A percentile compares a stretch with the other conserved stretches of the same genome.
These are phyloP conservation scores for Saccharomyces hybrid DNA, from an alignment of 1,139 yeast genomes.

Conservation along the genomic window DNA sequence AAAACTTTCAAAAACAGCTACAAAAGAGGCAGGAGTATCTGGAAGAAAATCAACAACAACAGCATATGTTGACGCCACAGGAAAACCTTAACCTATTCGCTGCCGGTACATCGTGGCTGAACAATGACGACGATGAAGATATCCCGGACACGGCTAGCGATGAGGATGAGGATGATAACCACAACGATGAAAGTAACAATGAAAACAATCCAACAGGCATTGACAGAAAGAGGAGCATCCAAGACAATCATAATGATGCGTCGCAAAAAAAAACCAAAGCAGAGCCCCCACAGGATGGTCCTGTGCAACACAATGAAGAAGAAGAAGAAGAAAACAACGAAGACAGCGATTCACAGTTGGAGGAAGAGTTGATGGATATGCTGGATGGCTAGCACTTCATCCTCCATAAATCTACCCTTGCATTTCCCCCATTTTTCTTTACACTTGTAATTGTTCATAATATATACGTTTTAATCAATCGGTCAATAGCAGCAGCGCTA, in stretches of 20 bases:
- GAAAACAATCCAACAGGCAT: conserved; percentile 11
- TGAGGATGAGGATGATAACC: conserved; percentile 23
- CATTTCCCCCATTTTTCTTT: not conserved
- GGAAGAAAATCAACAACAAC: conserved; percentile 21
- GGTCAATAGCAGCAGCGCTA: not conserved
- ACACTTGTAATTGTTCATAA: not conserved
- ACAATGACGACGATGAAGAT: conserved; percentile 31
- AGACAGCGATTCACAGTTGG: conserved; percentile 33
- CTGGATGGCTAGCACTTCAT: conserved; percentile 14
- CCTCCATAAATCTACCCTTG: not conserved
- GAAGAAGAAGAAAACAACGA: conserved; percentile 8
- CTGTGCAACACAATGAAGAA: conserved; percentile 2
- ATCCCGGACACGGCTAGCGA: conserved; percentile 30
- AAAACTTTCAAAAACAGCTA: conserved; percentile 27
- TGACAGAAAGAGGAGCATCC: not conserved
- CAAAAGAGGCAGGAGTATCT: conserved; percentile 15
- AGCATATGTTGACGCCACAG: conserved; percentile 21
- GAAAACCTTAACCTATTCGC: conserved; percentile 24
- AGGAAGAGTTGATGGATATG: conserved; percentile 34
- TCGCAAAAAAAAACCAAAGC: conserved; percentile 10
- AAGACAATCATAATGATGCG: conserved; percentile 3
- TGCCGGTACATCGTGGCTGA: conserved; percentile 32
- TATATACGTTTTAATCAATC: not conserved
- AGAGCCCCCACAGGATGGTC: conserved; percentile 7
- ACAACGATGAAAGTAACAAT: conserved; percentile 16